These are phyloP conservation scores for Diospyros kaki DNA, from an alignment of 148 eudicot genomes.

Conservation along the genomic window DNA sequence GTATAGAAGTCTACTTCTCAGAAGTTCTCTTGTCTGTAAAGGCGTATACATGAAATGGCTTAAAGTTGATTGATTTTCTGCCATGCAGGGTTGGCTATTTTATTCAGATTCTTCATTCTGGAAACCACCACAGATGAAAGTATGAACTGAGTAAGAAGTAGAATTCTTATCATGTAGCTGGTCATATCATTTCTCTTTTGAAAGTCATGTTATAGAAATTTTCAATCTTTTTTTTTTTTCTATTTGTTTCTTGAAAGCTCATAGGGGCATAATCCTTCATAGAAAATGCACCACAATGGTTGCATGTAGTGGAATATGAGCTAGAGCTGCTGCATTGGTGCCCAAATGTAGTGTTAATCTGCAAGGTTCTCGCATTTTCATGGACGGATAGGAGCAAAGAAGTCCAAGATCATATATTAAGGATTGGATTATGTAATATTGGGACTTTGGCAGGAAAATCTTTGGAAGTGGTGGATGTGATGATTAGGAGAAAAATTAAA, in stretches of 20 bases:
- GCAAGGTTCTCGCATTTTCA: too few relatives aligned
- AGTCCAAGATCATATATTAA: too few relatives aligned
- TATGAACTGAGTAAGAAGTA: slow-evolving; percentile 29
- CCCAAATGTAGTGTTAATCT: too few relatives aligned
- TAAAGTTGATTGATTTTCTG: slow-evolving; percentile 3
- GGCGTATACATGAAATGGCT: slow-evolving; percentile 3
- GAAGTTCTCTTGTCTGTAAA: not conserved
- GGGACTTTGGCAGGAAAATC: too few relatives aligned
- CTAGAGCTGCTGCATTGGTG: too few relatives aligned
- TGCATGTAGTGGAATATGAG: too few relatives aligned
- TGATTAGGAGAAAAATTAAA: too few relatives aligned
- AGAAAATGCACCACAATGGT: too few relatives aligned
- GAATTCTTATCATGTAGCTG: not conserved
- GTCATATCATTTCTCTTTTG: not conserved
- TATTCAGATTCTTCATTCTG: slow-evolving; percentile 85
- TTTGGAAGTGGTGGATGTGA: too few relatives aligned
- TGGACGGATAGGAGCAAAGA: too few relatives aligned
- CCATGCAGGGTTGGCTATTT: slow-evolving; percentile 94
- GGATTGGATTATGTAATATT: too few relatives aligned
- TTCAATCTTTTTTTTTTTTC: not conserved
- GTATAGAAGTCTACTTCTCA: not conserved
- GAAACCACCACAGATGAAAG: slow-evolving; percentile 97
- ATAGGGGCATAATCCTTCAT: too few relatives aligned
- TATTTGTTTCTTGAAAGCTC: not conserved
- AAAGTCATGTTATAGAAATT: not conserved